Percentiles rank a stretch among this genome's conserved stretches.
Evolutionary conservation across 1,139 yeast species (phyloP).

Genomic region (Zygosaccharomyces pseudobailii): DNA sequence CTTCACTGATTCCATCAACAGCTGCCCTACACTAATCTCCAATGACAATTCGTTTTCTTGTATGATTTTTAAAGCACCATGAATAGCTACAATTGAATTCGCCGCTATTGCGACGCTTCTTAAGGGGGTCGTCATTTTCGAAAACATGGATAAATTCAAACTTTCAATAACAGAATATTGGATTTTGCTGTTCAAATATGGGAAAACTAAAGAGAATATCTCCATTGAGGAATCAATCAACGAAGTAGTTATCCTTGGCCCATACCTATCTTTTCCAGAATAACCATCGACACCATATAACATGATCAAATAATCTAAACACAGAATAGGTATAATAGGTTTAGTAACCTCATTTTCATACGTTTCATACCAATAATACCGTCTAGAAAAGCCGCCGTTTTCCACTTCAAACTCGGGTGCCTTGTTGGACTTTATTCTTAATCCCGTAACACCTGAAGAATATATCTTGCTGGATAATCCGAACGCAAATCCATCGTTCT

Average conservation of each 20-base stretch:
- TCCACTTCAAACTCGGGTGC: slow-evolving; percentile 8
- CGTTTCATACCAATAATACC: slow-evolving; percentile 35
- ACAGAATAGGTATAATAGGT: slow-evolving; percentile 39
- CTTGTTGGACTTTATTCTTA: slow-evolving; percentile 29
- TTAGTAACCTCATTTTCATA: slow-evolving; percentile 34
- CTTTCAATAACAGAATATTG: slow-evolving; percentile 85
- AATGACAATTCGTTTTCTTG: slow-evolving; percentile 30
- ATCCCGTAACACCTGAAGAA: slow-evolving; percentile 35
- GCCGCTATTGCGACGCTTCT: slow-evolving; percentile 51
- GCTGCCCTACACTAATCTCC: slow-evolving; percentile 45
- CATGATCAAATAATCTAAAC: slow-evolving; percentile 38
- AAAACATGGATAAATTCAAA: slow-evolving; percentile 51
- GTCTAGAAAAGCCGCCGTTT: slow-evolving; percentile 26
- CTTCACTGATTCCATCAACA: slow-evolving; percentile 56
- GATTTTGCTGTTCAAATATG: slow-evolving; percentile 69
- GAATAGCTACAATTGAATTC: slow-evolving; percentile 60
- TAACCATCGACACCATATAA: slow-evolving; percentile 32
- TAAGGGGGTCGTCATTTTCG: slow-evolving; percentile 33
- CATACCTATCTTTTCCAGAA: slow-evolving; percentile 26
- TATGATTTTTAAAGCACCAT: slow-evolving; percentile 45
- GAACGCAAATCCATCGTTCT: slow-evolving; percentile 39
- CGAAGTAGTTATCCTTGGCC: slow-evolving; percentile 45
- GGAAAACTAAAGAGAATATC: slow-evolving; percentile 65
- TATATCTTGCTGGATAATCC: slow-evolving; percentile 43
- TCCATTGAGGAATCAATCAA: slow-evolving; percentile 75